phyloP scores from a whole-genome alignment of 2,329 filamentous ascomycete species.

The Diaporthe sp. region DNA sequence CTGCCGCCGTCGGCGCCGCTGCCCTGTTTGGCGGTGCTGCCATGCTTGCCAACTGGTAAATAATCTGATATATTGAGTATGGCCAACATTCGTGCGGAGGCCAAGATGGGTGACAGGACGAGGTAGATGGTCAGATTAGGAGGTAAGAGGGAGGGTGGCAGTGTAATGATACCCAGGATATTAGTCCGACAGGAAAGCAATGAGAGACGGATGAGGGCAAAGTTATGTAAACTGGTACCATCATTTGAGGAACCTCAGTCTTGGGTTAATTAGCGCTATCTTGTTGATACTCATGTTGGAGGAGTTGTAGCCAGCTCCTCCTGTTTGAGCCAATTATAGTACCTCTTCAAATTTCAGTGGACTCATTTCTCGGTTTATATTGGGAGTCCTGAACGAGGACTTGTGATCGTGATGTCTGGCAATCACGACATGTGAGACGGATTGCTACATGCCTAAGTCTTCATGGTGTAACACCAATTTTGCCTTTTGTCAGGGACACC shows the following conservation, averaged over 20 bases:
- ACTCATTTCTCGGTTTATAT: neutral
- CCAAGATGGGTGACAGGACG: neutral
- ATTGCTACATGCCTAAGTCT: too few relatives aligned
- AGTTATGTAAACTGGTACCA: neutral
- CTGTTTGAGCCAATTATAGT: neutral
- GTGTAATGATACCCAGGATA: constrained; percentile 29
- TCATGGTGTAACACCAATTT: too few relatives aligned
- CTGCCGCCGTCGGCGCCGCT: constrained; percentile 34
- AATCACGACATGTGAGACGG: neutral
- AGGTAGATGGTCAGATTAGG: too few relatives aligned
- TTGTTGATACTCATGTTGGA: too few relatives aligned
- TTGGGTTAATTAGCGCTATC: neutral
- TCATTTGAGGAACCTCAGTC: neutral
- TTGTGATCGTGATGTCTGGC: neutral
- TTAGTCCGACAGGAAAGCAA: neutral
- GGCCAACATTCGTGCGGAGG: neutral
- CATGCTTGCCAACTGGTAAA: constrained; percentile 27
- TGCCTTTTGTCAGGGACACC: neutral
- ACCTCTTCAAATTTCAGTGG: neutral
- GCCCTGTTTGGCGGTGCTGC: constrained; percentile 38
- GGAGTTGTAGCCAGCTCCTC: neutral
- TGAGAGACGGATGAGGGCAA: neutral
- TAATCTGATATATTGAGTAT: too few relatives aligned
- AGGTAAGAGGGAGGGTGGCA: too few relatives aligned
- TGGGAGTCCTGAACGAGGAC: neutral